Percentiles rank a stretch among this genome's conserved stretches.
Conservation (phyloP, 352 stramenopile species). For the Globisporangium yorkense region DNA sequence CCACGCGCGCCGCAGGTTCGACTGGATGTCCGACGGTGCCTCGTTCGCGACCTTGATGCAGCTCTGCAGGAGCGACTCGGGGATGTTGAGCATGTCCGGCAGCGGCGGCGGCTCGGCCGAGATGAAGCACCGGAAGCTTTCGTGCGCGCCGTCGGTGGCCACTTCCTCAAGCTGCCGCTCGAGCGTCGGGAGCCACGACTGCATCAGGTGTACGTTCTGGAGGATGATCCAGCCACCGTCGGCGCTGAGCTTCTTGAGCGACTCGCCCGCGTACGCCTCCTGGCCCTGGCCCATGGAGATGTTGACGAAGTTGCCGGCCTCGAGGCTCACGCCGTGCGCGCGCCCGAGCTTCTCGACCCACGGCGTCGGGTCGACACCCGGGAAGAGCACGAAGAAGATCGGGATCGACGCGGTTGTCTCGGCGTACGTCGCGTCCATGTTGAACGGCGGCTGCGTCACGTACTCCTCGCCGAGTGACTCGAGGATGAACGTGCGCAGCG, state of each 20-base stretch:
- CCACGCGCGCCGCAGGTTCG: slow-evolving; percentile 92
- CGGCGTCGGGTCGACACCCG: slow-evolving; percentile 84
- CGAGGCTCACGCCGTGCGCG: slow-evolving; percentile 83
- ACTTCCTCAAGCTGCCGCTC: slow-evolving; percentile 91
- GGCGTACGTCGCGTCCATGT: slow-evolving; percentile 88
- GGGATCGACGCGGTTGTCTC: slow-evolving; percentile 91
- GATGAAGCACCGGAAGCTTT: slow-evolving; percentile 96
- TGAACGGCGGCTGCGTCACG: slow-evolving; percentile 89
- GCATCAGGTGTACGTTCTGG: slow-evolving; percentile 95
- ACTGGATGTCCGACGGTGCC: slow-evolving; percentile 93
- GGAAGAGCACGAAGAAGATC: slow-evolving; percentile 91
- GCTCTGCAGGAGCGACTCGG: slow-evolving; percentile 93
- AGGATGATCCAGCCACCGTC: slow-evolving; percentile 94
- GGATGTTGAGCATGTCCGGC: slow-evolving; percentile 94
- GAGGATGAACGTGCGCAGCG: slow-evolving; percentile 88
- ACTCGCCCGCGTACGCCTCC: slow-evolving; percentile 89
- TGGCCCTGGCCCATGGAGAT: slow-evolving; percentile 93
- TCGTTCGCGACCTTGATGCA: slow-evolving; percentile 97
- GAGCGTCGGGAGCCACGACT: slow-evolving; percentile 92
- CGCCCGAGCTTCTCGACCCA: slow-evolving; percentile 80
- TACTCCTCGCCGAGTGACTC: slow-evolving; percentile 88
- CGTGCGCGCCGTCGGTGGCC: slow-evolving; percentile 84
- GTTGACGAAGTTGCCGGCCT: slow-evolving; percentile 96
- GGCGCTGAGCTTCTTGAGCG: slow-evolving; percentile 88
- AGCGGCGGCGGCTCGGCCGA: slow-evolving; percentile 91